Base-by-base conservation (phyloP, 2,329 filamentous ascomycete genomes). In the Talaromyces sp. region DNA sequence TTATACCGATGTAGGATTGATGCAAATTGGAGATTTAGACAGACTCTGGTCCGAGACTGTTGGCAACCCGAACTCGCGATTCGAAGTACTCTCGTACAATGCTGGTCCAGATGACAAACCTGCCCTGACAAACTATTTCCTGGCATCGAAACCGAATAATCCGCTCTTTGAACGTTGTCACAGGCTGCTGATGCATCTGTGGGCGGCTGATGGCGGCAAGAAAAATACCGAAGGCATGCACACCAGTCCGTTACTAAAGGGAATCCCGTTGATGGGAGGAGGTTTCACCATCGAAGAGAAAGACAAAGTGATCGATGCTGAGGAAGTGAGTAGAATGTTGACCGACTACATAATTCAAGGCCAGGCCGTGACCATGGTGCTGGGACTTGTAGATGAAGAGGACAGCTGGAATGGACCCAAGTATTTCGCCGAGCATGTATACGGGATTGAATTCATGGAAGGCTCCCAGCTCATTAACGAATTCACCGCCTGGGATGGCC, bases 301-400 rank as follows among this genome's bases (percentile, higher is more conserved):
- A 8, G 69, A 70, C 8, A 75, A 65, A 57, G 72, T 64, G 12
- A 75, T 73, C 67, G 71, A 68, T 3, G 68, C 76, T 3, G 76
- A 81, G 6, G 79, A 79, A 34, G 67, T 73, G 12, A 74, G 75
- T 42, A 74, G 69, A 59, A 73, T 81, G 64, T 74, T 86, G 66
- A 81, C 79, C 2, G 83, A 87, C 66, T 87, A 86, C 64, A 84
- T 85, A 60, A 80, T 82, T 47, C 83, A 87, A 63, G 83, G 82
- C 3, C 83, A 85, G 63, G 81, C 75, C 3, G 77, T 84, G 64
- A 78, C 75, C 6, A 72, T 82, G 70, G 83, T 81, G 0, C 80
- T 84, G 79, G 78, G 80, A 1, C 77, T 83, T 5, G 67, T 84
- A 0, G 83, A 86, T 63, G 72, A 78, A 3, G 78, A 80, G 33